Evolutionary conservation across 1,139 yeast genomes (phyloP).

Genomic region (Hemisphaericaspora xylanilytica): DNA sequence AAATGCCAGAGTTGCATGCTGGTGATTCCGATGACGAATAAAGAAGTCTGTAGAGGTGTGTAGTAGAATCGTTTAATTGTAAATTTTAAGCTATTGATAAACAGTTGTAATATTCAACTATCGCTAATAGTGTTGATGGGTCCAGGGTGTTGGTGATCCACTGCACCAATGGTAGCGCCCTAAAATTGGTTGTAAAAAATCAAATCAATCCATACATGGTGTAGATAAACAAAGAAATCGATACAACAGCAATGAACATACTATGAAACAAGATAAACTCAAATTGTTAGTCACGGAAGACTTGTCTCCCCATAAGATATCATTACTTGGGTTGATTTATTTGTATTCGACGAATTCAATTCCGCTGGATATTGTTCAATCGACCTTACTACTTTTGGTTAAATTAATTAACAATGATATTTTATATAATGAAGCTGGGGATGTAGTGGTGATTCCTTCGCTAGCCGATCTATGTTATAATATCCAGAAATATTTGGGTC

Average conservation of each 20-base stretch:
- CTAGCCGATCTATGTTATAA: conserved; percentile 25
- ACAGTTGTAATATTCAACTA: too few species aligned
- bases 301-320: conserved; percentile 22
- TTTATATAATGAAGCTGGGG: conserved; percentile 19
- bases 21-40: conserved; percentile 22
- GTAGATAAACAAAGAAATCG: conserved; percentile 1
- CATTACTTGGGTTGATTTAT: conserved; percentile 22
- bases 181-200: conserved; percentile 2
- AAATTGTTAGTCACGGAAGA: conserved; percentile 15
- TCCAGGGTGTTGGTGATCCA: too few species aligned
- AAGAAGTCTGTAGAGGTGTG: too few species aligned
- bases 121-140: too few species aligned
- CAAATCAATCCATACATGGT: background rate
- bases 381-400: conserved; percentile 14
- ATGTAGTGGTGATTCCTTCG: conserved; percentile 27
- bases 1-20: conserved; percentile 51
- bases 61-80: too few species aligned
- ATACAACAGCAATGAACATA: conserved; percentile 2
- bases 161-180: too few species aligned
- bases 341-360: conserved; percentile 17
- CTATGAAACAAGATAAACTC: conserved; percentile 7
- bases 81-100: too few species aligned
- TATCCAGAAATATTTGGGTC: conserved; percentile 7
- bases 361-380: background rate
- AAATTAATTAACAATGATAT: conserved; percentile 28